Evolutionary conservation across 2,329 filamentous ascomycete genomes (phyloP), one percentile per base, ranked within the genome.

Genomic region (Apiospora malaysiana): DNA sequence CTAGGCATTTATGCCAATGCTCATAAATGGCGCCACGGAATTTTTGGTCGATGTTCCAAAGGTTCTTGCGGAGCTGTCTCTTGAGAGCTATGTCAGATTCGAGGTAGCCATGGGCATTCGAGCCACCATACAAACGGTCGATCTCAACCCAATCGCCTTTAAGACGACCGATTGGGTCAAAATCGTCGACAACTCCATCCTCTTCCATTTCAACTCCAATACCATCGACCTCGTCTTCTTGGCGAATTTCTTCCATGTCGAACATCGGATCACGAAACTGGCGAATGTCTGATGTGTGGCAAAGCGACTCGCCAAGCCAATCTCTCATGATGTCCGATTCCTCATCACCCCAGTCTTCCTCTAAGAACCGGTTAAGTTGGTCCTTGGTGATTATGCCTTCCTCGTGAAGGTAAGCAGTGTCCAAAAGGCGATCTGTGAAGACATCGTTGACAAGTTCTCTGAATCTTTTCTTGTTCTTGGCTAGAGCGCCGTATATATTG

Each of bases 11-110:
- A 74, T 91, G 89, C 70, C 95, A 86, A 70, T 88, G 83, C 59
- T 88, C 87, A 79, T 95, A 97, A 0, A 95, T 83, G 0, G 85
- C 83, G 0, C 91, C 91, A 7, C 94, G 89, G 23, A 86, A 79
- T 3, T 81, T 78, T 0, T 80, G 75, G 0, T 86, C 84, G 14
- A 95, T 87, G 0, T 86, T 83, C 81, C 89, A 93, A 21, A 95
- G 79, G 74, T 95, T 83, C 78, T 68, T 81, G 75, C 56, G 86
- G 74, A 45, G 82, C 75, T 63, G 82, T 73, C 68, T 82, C 71
- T 47, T 85, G 75, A 67, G 82, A 75, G 40, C 77, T 69, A 68
- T 78, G 75, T 78, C 75, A 2, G 71, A 69, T 27, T 74, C 76
- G 1, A 71, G 72, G 40, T 74, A 76, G 8, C 70, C 68, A 12